A percentile compares a stretch with the other conserved stretches of the same genome.
These are phyloP conservation scores for Fraxinus cuspidata DNA, from an alignment of 257 asterid species.

Conservation along the genomic window DNA sequence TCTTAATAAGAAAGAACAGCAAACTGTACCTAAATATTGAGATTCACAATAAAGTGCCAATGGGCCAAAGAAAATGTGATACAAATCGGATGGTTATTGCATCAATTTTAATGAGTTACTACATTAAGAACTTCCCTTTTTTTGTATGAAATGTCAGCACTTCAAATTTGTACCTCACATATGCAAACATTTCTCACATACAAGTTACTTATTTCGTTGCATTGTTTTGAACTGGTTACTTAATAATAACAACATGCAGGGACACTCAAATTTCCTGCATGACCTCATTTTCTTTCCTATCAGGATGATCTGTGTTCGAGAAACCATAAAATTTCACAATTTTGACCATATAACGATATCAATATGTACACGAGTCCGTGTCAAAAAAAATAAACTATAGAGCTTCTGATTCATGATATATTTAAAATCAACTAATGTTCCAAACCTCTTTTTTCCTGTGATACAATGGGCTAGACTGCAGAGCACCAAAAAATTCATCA, in stretches of 20 bases:
- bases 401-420: not conserved
- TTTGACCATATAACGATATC: not conserved
- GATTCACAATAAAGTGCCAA: not conserved
- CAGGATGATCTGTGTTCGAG: not conserved
- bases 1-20: not conserved
- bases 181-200: not conserved
- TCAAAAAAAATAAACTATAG: not conserved
- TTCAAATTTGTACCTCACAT: not conserved
- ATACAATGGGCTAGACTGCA: slow-evolving; percentile 60
- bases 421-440: not conserved
- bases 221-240: not conserved
- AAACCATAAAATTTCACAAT: not conserved
- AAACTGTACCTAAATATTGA: not conserved
- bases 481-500: slow-evolving; percentile 62
- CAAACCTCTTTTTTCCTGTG: slow-evolving; percentile 47
- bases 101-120: not conserved
- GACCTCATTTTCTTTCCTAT: not conserved
- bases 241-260: not conserved
- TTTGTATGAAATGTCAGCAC: not conserved
- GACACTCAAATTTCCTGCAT: not conserved
- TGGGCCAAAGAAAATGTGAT: not conserved
- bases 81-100: not conserved
- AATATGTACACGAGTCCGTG: not conserved
- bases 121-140: not conserved
- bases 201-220: not conserved